These are phyloP conservation scores for Tetrahymena thermophila DNA, from an alignment of 73 alveolate species.

Conservation along the genomic window DNA sequence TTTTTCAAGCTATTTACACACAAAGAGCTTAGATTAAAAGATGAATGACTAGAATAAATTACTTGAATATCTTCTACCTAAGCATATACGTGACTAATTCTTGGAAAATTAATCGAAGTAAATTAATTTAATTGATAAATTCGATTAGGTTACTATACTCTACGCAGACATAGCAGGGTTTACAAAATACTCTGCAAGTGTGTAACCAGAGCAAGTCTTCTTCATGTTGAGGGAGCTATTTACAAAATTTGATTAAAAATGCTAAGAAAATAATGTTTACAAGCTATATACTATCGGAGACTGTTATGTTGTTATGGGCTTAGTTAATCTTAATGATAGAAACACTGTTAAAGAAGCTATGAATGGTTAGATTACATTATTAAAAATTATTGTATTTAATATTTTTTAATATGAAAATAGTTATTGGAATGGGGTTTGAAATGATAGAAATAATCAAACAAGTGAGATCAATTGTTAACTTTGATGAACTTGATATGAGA, in stretches of 20 bases:
- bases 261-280: slow-evolving; percentile 81
- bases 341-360: slow-evolving; percentile 84
- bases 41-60: background rate
- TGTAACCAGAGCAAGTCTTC: slow-evolving; percentile 85
- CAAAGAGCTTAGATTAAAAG: background rate
- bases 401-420: background rate
- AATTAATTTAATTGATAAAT: slow-evolving; percentile 64
- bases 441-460: slow-evolving; percentile 84
- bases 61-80: slow-evolving; percentile 36
- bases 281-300: slow-evolving; percentile 97
- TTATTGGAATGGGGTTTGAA: slow-evolving; percentile 61
- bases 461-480: slow-evolving; percentile 63
- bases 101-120: slow-evolving; percentile 49
- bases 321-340: slow-evolving; percentile 85
- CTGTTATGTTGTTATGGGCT: slow-evolving; percentile 94
- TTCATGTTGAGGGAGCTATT: slow-evolving; percentile 80
- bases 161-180: slow-evolving; percentile 91
- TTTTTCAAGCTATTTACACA: background rate
- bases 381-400: background rate
- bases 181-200: slow-evolving; percentile 59
- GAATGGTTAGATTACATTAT: slow-evolving; percentile 25
- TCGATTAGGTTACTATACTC: slow-evolving; percentile 84
- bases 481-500: slow-evolving; percentile 67
- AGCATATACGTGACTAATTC: slow-evolving; percentile 39
- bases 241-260: slow-evolving; percentile 86